Conservation (phyloP, 305 asterid genomes). For the Fraxinus dipetala region DNA sequence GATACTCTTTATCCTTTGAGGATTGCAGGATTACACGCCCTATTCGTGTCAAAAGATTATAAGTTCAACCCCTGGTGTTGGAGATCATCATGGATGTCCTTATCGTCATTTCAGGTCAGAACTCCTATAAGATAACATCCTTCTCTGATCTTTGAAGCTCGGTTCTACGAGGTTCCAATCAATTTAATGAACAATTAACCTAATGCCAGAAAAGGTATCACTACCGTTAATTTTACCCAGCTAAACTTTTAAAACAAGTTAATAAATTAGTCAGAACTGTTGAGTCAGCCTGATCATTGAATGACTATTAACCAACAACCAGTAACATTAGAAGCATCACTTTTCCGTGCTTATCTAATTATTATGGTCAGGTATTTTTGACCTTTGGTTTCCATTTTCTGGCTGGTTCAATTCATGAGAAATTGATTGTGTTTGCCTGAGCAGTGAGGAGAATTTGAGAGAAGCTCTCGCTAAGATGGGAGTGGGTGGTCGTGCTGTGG, state of each 20-base stretch:
- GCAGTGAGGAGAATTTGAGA: conserved; percentile 83
- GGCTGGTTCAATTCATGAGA: background rate
- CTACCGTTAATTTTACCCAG: background rate
- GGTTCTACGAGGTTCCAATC: background rate
- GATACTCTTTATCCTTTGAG: conserved; percentile 10
- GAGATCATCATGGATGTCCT: conserved; percentile 95
- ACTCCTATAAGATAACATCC: conserved; percentile 1
- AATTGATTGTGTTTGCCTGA: conserved; percentile 33
- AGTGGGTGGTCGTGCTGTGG: conserved; percentile 59
- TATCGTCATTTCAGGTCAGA: conserved; percentile 92
- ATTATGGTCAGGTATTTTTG: conserved; percentile 7
- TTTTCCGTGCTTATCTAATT: conserved; percentile 4
- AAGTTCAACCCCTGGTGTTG: conserved; percentile 73
- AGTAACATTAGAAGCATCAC: background rate
- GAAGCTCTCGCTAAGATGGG: conserved; percentile 89
- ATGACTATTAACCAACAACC: background rate
- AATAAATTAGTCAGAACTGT: background rate
- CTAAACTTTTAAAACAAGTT: background rate
- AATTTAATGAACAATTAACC: background rate
- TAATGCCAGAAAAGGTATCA: background rate
- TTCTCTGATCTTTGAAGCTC: background rate
- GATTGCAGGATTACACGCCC: conserved; percentile 93
- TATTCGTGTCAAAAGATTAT: conserved; percentile 90
- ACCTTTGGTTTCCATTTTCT: conserved; percentile 6
- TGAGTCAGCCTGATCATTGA: conserved; percentile 13